Conservation (phyloP, 805 yeast species). For the Kluyveromyces dobzhanskii region DNA sequence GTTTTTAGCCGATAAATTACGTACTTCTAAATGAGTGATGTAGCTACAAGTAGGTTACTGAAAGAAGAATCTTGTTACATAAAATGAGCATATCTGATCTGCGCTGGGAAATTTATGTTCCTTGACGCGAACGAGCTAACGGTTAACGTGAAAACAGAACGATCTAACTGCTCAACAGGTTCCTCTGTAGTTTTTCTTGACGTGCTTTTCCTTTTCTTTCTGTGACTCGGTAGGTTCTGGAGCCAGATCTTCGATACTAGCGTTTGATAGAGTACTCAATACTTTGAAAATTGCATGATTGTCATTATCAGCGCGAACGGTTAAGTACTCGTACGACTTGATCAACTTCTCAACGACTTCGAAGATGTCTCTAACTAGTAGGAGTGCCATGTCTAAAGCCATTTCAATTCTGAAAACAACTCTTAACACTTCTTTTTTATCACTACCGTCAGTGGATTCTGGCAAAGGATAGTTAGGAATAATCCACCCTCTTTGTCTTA, state of each 20-base stretch:
- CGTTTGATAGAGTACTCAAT: constrained; percentile 17
- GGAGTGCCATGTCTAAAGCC: constrained; percentile 32
- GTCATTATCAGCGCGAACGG: constrained; percentile 2
- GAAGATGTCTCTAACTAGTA: constrained; percentile 26
- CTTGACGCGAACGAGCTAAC: too few relatives aligned
- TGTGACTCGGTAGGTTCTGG: constrained; percentile 9
- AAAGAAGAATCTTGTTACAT: too few relatives aligned
- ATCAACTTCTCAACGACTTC: constrained; percentile 14
- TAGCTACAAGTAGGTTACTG: too few relatives aligned
- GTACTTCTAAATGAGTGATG: too few relatives aligned
- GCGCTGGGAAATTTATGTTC: too few relatives aligned
- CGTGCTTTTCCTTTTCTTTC: constrained; percentile 6
- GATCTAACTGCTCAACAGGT: constrained; percentile 15
- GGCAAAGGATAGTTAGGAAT: constrained; percentile 87
- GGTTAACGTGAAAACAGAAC: neutral
- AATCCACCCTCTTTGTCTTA: constrained; percentile 79
- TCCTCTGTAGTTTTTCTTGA: constrained; percentile 23
- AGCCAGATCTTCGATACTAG: constrained; percentile 19
- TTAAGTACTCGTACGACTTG: constrained; percentile 13
- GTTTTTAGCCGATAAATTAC: too few relatives aligned
- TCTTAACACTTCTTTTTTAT: constrained; percentile 62
- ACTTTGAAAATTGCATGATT: constrained; percentile 7
- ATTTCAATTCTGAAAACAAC: constrained; percentile 74
- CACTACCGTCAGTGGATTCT: constrained; percentile 35
- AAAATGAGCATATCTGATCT: too few relatives aligned